Conservation (phyloP, 352 stramenopile genomes). For the Globisporangium megalacanthum region DNA sequence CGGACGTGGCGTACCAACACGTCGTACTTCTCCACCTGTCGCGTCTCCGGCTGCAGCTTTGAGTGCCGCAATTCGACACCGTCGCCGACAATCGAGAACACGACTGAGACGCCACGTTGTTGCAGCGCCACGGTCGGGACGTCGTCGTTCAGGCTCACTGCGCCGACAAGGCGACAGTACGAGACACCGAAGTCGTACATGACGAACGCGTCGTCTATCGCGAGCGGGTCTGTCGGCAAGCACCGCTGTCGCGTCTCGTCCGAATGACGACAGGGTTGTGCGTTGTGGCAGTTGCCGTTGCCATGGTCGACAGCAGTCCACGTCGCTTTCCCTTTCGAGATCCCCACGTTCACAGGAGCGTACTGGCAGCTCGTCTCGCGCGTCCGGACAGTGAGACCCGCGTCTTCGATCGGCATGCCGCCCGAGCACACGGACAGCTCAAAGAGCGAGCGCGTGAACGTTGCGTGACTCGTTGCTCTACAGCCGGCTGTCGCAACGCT, state of each 20-base stretch:
- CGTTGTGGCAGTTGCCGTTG: not conserved
- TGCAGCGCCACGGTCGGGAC: slow-evolving; percentile 49
- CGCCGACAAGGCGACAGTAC: slow-evolving; percentile 47
- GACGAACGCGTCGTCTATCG: slow-evolving; percentile 64
- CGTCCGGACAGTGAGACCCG: slow-evolving; percentile 64
- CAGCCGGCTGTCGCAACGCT: slow-evolving; percentile 33
- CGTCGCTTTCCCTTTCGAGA: slow-evolving; percentile 67
- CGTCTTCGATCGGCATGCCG: slow-evolving; percentile 75
- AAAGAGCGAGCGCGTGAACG: slow-evolving; percentile 61
- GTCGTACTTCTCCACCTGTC: slow-evolving; percentile 49
- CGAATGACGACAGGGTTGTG: slow-evolving; percentile 43
- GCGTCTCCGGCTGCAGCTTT: slow-evolving; percentile 33
- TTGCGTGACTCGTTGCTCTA: slow-evolving; percentile 56
- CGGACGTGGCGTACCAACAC: slow-evolving; percentile 46
- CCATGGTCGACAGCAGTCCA: slow-evolving; percentile 14
- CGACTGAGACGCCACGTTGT: slow-evolving; percentile 42
- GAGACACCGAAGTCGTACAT: slow-evolving; percentile 73
- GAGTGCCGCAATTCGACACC: slow-evolving; percentile 70
- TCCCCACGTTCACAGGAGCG: slow-evolving; percentile 72
- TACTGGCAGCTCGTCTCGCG: slow-evolving; percentile 88
- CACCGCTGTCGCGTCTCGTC: slow-evolving; percentile 66
- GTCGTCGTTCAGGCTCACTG: slow-evolving; percentile 76
- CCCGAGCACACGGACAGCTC: slow-evolving; percentile 70
- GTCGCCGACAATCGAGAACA: slow-evolving; percentile 74
- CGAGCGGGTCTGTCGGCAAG: slow-evolving; percentile 73